Conservation (phyloP, 371 early-diverging fungal genomes). For the Apophysomyces variabilis region DNA sequence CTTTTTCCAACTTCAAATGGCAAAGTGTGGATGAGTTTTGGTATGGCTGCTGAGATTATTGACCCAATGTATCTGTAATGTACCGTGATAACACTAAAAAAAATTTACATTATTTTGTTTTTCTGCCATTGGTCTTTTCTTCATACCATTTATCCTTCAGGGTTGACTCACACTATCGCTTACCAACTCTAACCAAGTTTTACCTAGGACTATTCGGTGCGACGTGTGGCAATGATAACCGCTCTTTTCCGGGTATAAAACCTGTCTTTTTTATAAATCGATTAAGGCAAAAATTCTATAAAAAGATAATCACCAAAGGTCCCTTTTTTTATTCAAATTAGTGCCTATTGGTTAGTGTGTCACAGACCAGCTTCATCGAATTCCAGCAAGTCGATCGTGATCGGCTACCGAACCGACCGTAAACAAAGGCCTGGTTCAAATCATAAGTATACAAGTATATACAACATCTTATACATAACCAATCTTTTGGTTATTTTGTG, state of each 20-base stretch:
- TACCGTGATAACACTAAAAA: too few relatives aligned
- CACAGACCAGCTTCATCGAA: too few relatives aligned
- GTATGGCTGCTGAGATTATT: neutral
- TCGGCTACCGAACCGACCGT: too few relatives aligned
- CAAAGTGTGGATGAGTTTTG: neutral
- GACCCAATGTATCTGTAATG: neutral
- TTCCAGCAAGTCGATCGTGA: too few relatives aligned
- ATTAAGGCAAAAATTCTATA: slow-evolving; percentile 11
- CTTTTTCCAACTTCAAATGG: slow-evolving; percentile 5
- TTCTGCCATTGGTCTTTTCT: neutral
- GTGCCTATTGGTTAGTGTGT: too few relatives aligned
- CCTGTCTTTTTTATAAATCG: neutral
- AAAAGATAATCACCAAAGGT: neutral
- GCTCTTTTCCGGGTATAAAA: slow-evolving; percentile 8
- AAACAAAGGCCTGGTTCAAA: too few relatives aligned
- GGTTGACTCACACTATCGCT: neutral
- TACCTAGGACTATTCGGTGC: too few relatives aligned
- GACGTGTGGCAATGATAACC: neutral
- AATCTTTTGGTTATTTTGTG: too few relatives aligned
- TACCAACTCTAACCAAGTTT: neutral
- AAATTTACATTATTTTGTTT: neutral
- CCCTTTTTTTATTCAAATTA: too few relatives aligned
- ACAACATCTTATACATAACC: neutral
- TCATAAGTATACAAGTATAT: too few relatives aligned
- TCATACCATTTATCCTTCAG: neutral